These are phyloP conservation scores for Lizonia empirigonia DNA, from an alignment of 2,329 filamentous ascomycete species.

Conservation along the genomic window DNA sequence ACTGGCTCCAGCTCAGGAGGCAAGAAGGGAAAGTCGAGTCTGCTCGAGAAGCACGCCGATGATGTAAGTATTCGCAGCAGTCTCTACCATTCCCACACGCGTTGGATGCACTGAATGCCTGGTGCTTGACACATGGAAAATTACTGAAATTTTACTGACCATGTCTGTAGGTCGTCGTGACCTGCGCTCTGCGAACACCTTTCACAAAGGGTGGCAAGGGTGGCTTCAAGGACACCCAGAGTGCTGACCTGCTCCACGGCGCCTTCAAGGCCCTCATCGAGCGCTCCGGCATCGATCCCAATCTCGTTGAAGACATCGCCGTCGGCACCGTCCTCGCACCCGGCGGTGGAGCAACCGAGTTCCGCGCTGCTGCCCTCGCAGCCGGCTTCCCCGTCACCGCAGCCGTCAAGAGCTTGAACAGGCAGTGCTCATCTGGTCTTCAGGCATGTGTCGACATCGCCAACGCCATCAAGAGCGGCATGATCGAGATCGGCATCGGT, in stretches of 20 bases:
- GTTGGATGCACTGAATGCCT: neutral
- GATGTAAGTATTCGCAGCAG: constrained; percentile 50
- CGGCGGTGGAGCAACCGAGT: constrained; percentile 94
- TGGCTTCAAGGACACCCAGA: constrained; percentile 91
- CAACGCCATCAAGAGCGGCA: constrained; percentile 86
- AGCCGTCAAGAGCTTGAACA: constrained; percentile 86
- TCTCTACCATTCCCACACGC: neutral
- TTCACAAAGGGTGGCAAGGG: constrained; percentile 94
- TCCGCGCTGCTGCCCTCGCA: constrained; percentile 87
- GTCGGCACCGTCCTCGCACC: constrained; percentile 91
- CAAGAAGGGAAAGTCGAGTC: constrained; percentile 48
- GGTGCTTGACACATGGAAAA: neutral
- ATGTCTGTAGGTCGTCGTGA: constrained; percentile 72
- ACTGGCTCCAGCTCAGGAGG: constrained; percentile 20
- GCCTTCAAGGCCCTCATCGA: constrained; percentile 81
- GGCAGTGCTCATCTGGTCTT: constrained; percentile 91
- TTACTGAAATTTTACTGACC: constrained; percentile 4
- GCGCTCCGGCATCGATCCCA: constrained; percentile 86
- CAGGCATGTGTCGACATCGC: constrained; percentile 94
- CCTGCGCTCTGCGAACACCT: constrained; percentile 86
- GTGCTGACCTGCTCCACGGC: constrained; percentile 82
- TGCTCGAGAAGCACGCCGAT: constrained; percentile 62
- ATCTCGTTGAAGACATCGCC: constrained; percentile 86
- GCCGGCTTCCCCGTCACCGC: constrained; percentile 87
- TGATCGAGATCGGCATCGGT: constrained; percentile 94